Percentiles rank a stretch among this genome's conserved stretches.
phyloP scores from a whole-genome alignment of 2,329 filamentous ascomycete species.

The Amesomyces nigricolor region DNA sequence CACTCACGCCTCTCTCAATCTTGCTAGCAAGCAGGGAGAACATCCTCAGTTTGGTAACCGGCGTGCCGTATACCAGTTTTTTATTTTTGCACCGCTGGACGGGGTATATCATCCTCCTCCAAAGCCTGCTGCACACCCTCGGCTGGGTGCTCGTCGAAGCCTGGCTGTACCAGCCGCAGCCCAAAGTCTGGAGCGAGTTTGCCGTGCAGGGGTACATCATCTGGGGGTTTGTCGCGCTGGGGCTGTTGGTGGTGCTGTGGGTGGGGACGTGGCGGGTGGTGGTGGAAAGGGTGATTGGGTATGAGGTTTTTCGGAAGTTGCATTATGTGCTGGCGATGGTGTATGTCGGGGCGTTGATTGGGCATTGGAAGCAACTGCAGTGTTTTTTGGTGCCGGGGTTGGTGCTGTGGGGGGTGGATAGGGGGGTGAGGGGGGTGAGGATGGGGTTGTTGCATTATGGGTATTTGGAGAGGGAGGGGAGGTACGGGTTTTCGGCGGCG shows the following conservation, averaged over 20 bases:
- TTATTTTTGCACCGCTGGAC: constrained; percentile 74
- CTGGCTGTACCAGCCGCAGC: constrained; percentile 66
- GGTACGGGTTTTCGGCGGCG: constrained; percentile 50
- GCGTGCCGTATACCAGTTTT: constrained; percentile 70
- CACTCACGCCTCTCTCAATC: constrained; percentile 65
- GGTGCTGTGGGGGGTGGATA: constrained; percentile 60
- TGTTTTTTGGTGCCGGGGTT: constrained; percentile 65
- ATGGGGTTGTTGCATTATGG: constrained; percentile 57
- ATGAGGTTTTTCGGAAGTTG: constrained; percentile 70
- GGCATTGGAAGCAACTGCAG: constrained; percentile 62
- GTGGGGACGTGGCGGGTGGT: constrained; percentile 53
- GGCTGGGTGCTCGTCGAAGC: constrained; percentile 64
- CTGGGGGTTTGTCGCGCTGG: constrained; percentile 66
- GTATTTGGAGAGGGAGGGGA: constrained; percentile 36
- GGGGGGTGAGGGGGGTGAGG: constrained; percentile 52
- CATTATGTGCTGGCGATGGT: constrained; percentile 69
- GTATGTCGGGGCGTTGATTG: constrained; percentile 71
- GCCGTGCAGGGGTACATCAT: constrained; percentile 63
- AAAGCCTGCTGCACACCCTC: constrained; percentile 64
- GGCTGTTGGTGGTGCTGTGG: constrained; percentile 56
- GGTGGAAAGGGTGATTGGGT: constrained; percentile 58
- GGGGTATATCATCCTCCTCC: constrained; percentile 65
- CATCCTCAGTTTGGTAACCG: constrained; percentile 62
- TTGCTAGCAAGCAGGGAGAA: constrained; percentile 64
- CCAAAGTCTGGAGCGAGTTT: constrained; percentile 49